phyloP scores from a whole-genome alignment of 2,329 filamentous ascomycete genomes.

The Colletotrichum sp. region DNA sequence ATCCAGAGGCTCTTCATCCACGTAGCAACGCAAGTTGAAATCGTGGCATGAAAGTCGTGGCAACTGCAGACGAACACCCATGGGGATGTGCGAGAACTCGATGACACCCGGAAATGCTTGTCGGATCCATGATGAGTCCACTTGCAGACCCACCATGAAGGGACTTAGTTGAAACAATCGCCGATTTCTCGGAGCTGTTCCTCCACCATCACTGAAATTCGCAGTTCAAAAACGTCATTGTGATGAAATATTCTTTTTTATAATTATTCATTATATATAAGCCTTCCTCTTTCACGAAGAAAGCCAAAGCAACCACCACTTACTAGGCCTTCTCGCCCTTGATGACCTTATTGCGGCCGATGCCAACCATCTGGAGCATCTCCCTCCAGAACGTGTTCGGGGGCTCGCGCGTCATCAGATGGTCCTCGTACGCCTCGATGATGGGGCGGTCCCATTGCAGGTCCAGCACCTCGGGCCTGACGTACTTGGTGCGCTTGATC shows the following conservation, averaged over 20 bases:
- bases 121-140: background rate
- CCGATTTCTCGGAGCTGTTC: background rate
- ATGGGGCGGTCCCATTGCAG: conserved; percentile 63
- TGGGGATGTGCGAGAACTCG: background rate
- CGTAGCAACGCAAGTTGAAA: background rate
- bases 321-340: conserved; percentile 20
- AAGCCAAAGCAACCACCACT: background rate
- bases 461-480: conserved; percentile 60
- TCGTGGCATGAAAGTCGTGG: background rate
- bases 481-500: conserved; percentile 62
- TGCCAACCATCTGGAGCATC: conserved; percentile 51
- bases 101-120: background rate
- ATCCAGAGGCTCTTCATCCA: background rate
- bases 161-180: background rate
- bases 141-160: background rate
- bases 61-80: background rate
- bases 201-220: background rate
- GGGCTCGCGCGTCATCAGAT: conserved; percentile 30
- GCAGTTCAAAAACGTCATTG: background rate
- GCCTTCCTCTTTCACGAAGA: background rate
- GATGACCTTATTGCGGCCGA: conserved; percentile 29
- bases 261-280: background rate
- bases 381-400: conserved; percentile 62
- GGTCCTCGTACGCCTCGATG: conserved; percentile 62
- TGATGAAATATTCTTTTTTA: background rate